Conservation (phyloP, 2,329 filamentous ascomycete species). For the Xylariaceae sp. region DNA sequence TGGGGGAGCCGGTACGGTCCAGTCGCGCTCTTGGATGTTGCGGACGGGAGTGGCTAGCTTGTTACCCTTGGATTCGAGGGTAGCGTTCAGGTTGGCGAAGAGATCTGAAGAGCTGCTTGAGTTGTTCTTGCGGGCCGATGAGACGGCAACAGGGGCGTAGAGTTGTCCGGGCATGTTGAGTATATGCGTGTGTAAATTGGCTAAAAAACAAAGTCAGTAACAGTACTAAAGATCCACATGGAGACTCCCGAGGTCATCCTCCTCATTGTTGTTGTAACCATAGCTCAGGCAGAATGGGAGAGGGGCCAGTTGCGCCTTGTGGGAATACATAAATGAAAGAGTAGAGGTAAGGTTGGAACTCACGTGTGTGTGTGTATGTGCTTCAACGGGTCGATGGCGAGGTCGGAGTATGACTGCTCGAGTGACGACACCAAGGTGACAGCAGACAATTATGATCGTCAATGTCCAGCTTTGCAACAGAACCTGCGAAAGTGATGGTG, state of each 20-base stretch:
- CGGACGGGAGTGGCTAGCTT: conserved; percentile 46
- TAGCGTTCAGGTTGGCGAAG: conserved; percentile 52
- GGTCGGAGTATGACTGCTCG: no score
- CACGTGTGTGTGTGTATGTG: not conserved
- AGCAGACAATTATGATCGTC: conserved; percentile 4
- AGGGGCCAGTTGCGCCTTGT: not conserved
- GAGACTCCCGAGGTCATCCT: no score
- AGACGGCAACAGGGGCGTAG: conserved; percentile 47
- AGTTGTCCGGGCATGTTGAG: conserved; percentile 44
- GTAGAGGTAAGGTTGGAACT: not conserved
- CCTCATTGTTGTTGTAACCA: no score
- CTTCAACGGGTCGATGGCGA: no score
- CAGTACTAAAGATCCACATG: not conserved
- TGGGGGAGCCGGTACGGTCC: conserved; percentile 62
- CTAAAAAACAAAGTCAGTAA: conserved; percentile 1
- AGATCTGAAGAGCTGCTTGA: conserved; percentile 48
- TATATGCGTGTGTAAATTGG: not conserved
- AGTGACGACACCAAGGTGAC: no score
- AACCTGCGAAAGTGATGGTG: conserved; percentile 6
- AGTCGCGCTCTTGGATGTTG: conserved; percentile 56
- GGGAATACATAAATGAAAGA: not conserved
- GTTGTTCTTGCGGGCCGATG: conserved; percentile 45
- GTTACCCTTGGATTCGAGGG: conserved; percentile 43
- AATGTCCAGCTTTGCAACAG: conserved; percentile 7
- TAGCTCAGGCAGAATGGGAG: no score